Base-by-base conservation (phyloP, 1,139 yeast species). In the Nakaseomyces bracarensis region DNA sequence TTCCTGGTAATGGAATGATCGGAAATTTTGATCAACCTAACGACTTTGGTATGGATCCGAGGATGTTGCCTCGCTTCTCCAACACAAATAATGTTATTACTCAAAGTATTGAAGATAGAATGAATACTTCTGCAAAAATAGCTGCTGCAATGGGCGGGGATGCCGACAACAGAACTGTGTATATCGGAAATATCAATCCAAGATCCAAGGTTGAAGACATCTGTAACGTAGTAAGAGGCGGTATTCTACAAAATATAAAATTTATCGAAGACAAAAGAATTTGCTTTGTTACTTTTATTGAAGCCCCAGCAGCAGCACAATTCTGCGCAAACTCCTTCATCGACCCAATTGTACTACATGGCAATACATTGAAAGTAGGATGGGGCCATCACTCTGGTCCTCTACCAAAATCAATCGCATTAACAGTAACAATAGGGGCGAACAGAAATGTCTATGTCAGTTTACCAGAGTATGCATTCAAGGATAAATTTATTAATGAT, bases 321-420 rank as follows among this genome's bases (percentile, higher is more conserved):
- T 82, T 82, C 61, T 82, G 76, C 62, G 89, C 91, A 19, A 79
- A 79, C 76, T 75, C 85, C 44, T 80, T 80, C 55, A 70, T 81
- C 47, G 83, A 82, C 55, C 87, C 87, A 7, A 70, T 83, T 45
- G 76, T 82, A n/a, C 72, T 82, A 43, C 86, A 81, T 57, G 81
- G 81, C 52, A 69, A 84, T 54, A 75, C 82, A 58, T 71, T 82
- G 46, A 82, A 79, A 61, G 80, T 82, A 49, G 93, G 93, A 6
- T 83, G 94, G 94, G 94, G 93, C 42, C 79, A 80, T 55, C 87
- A 82, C 58, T 74, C 84, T 3, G 93, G 93, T 3, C 79, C 85
- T 0, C 66, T 83, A 50, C 80, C 86, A 11, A 81, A 79, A 54
- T 79, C 84, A 7, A 73, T 83, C 46, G 74, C 84, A 22, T 68